A percentile compares a stretch with the other conserved stretches of the same genome.
Conservation (phyloP, 192 early-diverging fungal species). For the Entophlyctis helioformis region DNA sequence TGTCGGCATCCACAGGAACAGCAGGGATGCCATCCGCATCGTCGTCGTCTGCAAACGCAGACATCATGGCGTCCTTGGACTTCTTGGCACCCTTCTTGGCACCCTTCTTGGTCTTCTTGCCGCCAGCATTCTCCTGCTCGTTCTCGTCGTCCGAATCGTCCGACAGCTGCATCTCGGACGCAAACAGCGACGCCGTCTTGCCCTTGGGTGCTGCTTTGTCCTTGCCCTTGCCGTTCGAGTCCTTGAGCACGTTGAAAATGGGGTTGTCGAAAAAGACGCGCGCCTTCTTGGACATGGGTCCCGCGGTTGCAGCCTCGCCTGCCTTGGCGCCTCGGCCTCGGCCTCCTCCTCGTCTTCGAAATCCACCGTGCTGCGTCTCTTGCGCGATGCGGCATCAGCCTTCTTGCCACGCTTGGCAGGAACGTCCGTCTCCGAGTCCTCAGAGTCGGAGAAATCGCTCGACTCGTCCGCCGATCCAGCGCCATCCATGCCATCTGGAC, state of each 20-base stretch:
- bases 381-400: no score
- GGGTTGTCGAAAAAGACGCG: constrained; percentile 95
- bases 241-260: constrained; percentile 56
- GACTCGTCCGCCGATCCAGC: constrained; percentile 16
- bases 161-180: constrained; percentile 14
- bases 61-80: neutral
- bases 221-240: no score
- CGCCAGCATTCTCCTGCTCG: constrained; percentile 11
- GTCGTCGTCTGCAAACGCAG: no score
- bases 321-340: constrained; percentile 17
- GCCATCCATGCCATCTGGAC: constrained; percentile 26
- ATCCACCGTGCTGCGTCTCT: constrained; percentile 34
- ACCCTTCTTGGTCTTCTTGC: constrained; percentile 3
- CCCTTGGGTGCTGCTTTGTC: neutral
- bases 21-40: neutral
- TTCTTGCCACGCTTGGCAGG: constrained; percentile 4
- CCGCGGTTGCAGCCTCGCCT: constrained; percentile 22
- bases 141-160: constrained; percentile 23
- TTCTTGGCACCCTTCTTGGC: neutral
- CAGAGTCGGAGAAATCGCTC: no score
- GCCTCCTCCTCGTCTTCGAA: constrained; percentile 44
- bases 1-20: no score
- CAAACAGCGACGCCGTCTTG: constrained; percentile 12
- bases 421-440: constrained; percentile 5
- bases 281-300: constrained; percentile 63